Evolutionary conservation across 1,139 yeast species (phyloP), one percentile per base, ranked within the genome.

Genomic region (Waltiozyma sp.): DNA sequence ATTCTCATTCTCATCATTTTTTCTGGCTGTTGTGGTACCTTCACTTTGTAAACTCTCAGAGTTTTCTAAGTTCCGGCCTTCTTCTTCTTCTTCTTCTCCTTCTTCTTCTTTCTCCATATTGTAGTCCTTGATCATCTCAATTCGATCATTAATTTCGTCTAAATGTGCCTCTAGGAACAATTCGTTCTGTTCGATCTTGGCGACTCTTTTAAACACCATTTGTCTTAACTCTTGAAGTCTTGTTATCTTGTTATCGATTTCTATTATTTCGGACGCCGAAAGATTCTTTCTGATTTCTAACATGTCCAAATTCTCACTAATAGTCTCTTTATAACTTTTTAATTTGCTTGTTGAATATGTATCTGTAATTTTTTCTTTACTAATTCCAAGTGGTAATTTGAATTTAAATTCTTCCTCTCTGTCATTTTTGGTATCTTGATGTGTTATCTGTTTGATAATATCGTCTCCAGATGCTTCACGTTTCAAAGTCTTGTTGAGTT

Each of bases 231-330:
- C 52, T 44, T 73, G 71, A 40, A 81, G 55, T 50, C 68, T 69
- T 40, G 69, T 66, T 38, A 82, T 71, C 50, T 77, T 71, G 38
- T 58, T 57, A 55, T 81, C 88, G 38, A 82, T 66, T 45, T 78
- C 88, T 41, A 64, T 60, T 40, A 81, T 75, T 52, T 81, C 88
- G 49, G 68, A 69, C 1, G 82, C 70, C 0, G 84, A 79, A 33
- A 80, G 59, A 24, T 79, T 78, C 58, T 81, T 80, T 43, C 82
- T 70, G 28, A 81, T 69, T 48, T 77, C 82, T 40, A 79, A 54
- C 19, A 75, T 59, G 48, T 75, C 81, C 48, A 80, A 59, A 43
- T 69, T 69, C 45, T 71, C 69, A 39, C 62, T 64, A 23, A 77
- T 63, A 6, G 61, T 61, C 14, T 62, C 61, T 46, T 66, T 66